A percentile compares a stretch with the other conserved stretches of the same genome.
phyloP scores from a whole-genome alignment of 164 flowering plant species.

The Magnolia officinalis region DNA sequence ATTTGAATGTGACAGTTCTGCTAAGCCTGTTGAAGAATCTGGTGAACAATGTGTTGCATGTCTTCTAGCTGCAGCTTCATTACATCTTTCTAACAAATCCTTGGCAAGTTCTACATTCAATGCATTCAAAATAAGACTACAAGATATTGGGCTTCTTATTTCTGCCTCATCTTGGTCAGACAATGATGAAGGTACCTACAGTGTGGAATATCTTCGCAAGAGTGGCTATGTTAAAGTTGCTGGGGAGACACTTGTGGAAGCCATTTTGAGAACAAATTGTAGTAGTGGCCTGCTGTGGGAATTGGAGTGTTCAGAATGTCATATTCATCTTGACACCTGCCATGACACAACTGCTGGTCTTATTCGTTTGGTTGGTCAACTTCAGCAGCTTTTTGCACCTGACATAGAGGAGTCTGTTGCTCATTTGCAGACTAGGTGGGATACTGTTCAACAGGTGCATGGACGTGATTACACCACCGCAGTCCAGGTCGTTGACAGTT shows the following conservation, averaged over 20 bases:
- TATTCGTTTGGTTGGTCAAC: conserved; percentile 63
- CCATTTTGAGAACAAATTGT: conserved; percentile 55
- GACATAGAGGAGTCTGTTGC: conserved; percentile 77
- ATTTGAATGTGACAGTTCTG: conserved; percentile 19
- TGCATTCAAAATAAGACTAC: conserved; percentile 61
- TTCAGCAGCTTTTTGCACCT: conserved; percentile 87
- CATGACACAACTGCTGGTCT: conserved; percentile 72
- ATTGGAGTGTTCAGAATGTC: conserved; percentile 64
- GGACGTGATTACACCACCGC: conserved; percentile 23
- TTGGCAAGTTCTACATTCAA: conserved; percentile 23
- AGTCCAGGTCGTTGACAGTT: conserved; percentile 10
- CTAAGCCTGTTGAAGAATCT: conserved; percentile 21
- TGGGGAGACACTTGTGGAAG: conserved; percentile 68
- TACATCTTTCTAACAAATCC: conserved; percentile 45
- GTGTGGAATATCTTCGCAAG: conserved; percentile 54
- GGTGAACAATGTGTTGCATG: conserved; percentile 52
- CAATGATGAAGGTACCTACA: conserved; percentile 32
- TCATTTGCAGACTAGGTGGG: conserved; percentile 89
- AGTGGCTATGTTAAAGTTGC: conserved; percentile 90
- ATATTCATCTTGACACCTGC: conserved; percentile 68
- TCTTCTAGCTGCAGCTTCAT: conserved; percentile 73
- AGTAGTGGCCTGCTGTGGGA: conserved; percentile 67
- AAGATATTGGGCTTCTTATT: conserved; percentile 88
- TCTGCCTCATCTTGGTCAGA: conserved; percentile 31
- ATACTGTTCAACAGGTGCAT: conserved; percentile 49